Evolutionary conservation across 257 asterid species (phyloP).

Genomic region (Solanum rostratum): DNA sequence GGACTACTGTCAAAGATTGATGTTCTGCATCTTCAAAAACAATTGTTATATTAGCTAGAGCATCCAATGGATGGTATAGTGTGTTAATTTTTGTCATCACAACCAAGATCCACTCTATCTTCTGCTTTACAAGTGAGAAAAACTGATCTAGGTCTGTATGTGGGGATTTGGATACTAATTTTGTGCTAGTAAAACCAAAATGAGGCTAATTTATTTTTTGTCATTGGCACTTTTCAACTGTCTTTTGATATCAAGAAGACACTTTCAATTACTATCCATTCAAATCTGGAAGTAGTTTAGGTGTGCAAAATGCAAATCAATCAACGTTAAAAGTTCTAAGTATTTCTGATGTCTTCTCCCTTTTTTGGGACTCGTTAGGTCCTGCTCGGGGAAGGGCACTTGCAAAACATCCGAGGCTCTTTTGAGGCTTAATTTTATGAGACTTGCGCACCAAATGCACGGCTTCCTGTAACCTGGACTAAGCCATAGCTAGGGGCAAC

Average conservation of each 20-base stretch:
- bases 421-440: neutral
- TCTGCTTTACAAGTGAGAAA: neutral
- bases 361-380: neutral
- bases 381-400: neutral
- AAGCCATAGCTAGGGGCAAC: too few relatives aligned
- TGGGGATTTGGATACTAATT: neutral
- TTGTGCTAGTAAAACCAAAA: neutral
- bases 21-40: neutral
- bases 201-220: neutral
- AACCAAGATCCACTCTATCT: neutral
- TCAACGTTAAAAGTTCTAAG: neutral
- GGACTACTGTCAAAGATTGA: constrained; percentile 54
- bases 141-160: neutral
- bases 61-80: neutral
- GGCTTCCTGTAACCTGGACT: too few relatives aligned
- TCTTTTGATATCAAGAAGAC: neutral
- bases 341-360: neutral
- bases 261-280: neutral
- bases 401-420: neutral
- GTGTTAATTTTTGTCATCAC: neutral
- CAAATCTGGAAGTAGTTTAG: neutral
- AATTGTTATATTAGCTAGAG: neutral
- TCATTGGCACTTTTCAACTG: neutral
- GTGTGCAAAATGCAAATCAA: neutral
- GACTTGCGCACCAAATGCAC: neutral